Evolutionary conservation across 202 grass and related monocot genomes (phyloP).

Genomic region (Setaria italica): DNA sequence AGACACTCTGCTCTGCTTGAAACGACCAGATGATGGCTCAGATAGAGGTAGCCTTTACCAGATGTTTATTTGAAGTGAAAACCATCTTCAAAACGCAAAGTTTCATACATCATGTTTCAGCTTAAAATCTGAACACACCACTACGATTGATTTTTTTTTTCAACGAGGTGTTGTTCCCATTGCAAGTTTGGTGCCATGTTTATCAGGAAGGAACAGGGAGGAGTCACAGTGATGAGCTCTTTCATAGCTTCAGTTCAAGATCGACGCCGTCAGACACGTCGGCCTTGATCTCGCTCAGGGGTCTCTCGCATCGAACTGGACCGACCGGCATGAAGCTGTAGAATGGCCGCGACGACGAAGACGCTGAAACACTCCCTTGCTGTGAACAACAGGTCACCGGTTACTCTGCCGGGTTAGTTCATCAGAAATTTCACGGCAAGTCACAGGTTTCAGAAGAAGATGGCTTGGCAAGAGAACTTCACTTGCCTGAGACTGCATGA

Average conservation of each 20-base stretch:
- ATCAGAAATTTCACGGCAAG: not conserved
- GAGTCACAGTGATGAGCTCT: conserved; percentile 9
- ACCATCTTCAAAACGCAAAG: conserved; percentile 34
- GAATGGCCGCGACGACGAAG: conserved; percentile 51
- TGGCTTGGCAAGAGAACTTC: not conserved
- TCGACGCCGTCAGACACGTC: conserved; percentile 63
- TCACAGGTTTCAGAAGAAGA: conserved; percentile 33
- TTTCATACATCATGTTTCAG: conserved; percentile 46
- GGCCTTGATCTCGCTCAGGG: conserved; percentile 45
- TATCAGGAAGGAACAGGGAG: not conserved
- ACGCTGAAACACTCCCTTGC: conserved; percentile 31
- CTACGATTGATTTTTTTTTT: conserved; percentile 12
- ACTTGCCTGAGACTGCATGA: conserved; percentile 50
- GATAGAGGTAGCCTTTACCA: not conserved
- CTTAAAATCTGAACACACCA: conserved; percentile 43
- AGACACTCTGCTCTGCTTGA: conserved; percentile 13
- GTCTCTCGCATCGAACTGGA: conserved; percentile 48
- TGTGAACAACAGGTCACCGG: conserved; percentile 1
- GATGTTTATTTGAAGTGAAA: conserved; percentile 50
- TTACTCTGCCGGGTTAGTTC: conserved; percentile 18
- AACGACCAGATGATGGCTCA: not conserved
- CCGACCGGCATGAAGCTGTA: conserved; percentile 76
- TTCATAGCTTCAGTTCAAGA: conserved; percentile 84
- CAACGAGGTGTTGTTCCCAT: not conserved
- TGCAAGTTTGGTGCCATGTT: conserved; percentile 1